Evolutionary conservation across 129 eudicot genomes (phyloP), one percentile per base, ranked within the genome.

Genomic region (Helianthus tuberosus): DNA sequence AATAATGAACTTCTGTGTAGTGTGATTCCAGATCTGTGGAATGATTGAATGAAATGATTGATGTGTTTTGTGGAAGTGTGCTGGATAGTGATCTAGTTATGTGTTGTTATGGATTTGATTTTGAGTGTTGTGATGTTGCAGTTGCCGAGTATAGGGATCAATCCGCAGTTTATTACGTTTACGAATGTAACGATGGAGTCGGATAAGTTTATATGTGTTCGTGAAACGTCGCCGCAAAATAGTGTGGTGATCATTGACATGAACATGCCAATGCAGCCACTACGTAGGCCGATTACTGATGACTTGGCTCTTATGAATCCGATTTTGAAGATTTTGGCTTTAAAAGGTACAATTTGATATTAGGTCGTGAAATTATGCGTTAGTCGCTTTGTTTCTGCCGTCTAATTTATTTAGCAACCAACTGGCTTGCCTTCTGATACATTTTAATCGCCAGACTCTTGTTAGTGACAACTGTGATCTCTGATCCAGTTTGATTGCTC

Each of bases 231-330:
- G n/a, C n/a, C n/a, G n/a, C n/a, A n/a, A n/a, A n/a, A n/a, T n/a
- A n/a, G n/a, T n/a, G n/a, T n/a, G n/a, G n/a, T n/a, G n/a, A n/a
- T n/a, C n/a, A n/a, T n/a, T n/a, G n/a, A n/a, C n/a, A n/a, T n/a
- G n/a, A n/a, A n/a, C n/a, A n/a, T 43, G 98, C 98, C 98, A 55
- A 88, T 68, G 72, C 98, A 94, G 75, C 98, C 98, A 12, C 72
- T 90, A 84, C 83, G 98, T 77, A 79, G 98, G 78, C 97, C 97
- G 9, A 94, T 94, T 74, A 94, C 98, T 5, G 98, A 97, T 12
- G 98, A 94, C 71, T 94, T 97, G 14, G 98, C 98, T 14, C 88
- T 94, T 64, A 94, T 94, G 98, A 94, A 94, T 80, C 98, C 98
- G 0, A 86, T 90, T 78, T 78, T 96, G 11, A 83, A 88, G 77